These are phyloP conservation scores for Glycyrrhiza uralensis DNA, from an alignment of 306 rosid genomes.

Conservation along the genomic window DNA sequence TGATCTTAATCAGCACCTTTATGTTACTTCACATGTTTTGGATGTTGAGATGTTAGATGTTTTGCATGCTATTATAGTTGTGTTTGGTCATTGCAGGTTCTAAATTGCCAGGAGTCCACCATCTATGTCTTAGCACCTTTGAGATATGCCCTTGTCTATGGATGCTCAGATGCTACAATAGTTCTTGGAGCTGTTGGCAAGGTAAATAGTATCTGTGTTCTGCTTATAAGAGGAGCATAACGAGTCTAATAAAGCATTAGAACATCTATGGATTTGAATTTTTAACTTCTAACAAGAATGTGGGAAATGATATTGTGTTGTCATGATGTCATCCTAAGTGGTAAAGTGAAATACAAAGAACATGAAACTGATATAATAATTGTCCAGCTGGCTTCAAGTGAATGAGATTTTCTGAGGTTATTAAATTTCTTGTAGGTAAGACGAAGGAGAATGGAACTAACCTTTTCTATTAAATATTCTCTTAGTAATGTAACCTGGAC, in stretches of 20 bases:
- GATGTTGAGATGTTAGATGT: neutral
- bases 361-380: neutral
- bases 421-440: neutral
- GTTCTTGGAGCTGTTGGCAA: constrained; percentile 99
- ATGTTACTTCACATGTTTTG: neutral
- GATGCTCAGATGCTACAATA: constrained; percentile 95
- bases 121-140: constrained; percentile 69
- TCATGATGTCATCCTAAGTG: constrained; percentile 3
- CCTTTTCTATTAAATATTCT: neutral
- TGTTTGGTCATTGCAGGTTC: constrained; percentile 58
- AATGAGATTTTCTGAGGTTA: neutral
- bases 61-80: constrained; percentile 9
- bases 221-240: constrained; percentile 19
- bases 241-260: neutral
- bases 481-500: neutral
- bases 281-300: neutral
- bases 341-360: constrained; percentile 3
- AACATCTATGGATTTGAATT: neutral
- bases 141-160: constrained; percentile 88
- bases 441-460: neutral
- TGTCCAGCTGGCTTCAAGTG: neutral
- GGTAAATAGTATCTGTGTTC: constrained; percentile 46
- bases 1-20: neutral
- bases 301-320: constrained; percentile 1
- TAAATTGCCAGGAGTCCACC: constrained; percentile 89